phyloP scores from a whole-genome alignment of 148 eudicot genomes.

The Arbutus unedo region DNA sequence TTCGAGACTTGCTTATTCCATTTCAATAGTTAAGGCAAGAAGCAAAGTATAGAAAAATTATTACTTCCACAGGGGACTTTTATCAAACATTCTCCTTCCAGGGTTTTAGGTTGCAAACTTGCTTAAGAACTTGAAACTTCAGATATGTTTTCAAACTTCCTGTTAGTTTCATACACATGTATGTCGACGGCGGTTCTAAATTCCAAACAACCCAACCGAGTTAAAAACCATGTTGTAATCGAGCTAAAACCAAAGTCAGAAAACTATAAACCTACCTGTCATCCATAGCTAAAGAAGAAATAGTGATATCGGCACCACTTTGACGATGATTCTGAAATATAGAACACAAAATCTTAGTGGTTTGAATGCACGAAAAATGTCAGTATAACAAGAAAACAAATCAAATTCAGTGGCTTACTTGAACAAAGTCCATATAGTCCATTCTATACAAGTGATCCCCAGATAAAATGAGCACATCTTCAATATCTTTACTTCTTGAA shows the following conservation, averaged over 20 bases:
- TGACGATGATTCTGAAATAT: conserved; percentile 63
- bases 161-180: not conserved
- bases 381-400: not conserved
- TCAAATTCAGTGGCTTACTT: conserved; percentile 37
- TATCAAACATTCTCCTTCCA: not conserved
- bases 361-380: not conserved
- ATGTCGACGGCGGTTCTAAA: not conserved
- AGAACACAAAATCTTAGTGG: not conserved
- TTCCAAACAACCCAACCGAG: not conserved
- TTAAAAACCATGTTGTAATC: not conserved
- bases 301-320: conserved; percentile 95
- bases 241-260: not conserved
- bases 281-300: conserved; percentile 84
- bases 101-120: not conserved
- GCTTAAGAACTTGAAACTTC: not conserved
- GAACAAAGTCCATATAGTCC: conserved; percentile 93
- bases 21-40: too few relatives aligned
- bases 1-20: too few relatives aligned
- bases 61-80: not conserved
- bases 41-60: too few relatives aligned
- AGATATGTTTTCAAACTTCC: too few relatives aligned
- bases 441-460: conserved; percentile 97
- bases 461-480: conserved; percentile 88
- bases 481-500: conserved; percentile 89
- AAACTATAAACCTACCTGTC: conserved; percentile 50